Evolutionary conservation across 2,329 filamentous ascomycete genomes (phyloP).

Genomic region (Cordyceps fumosorosea): DNA sequence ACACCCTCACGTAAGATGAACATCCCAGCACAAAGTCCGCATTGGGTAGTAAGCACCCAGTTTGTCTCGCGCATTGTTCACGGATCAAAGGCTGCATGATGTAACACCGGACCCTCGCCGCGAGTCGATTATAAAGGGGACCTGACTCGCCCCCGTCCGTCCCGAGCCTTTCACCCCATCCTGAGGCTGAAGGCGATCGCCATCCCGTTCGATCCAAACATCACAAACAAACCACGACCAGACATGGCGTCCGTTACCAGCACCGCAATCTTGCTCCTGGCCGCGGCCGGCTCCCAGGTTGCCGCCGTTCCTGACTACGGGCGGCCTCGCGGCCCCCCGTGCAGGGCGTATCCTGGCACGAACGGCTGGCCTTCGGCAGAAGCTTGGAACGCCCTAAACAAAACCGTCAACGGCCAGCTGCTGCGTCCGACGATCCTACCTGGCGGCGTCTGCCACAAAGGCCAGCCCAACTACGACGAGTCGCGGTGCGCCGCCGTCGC

Average conservation of each 20-base stretch:
- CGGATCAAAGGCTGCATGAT: neutral
- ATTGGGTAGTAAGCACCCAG: neutral
- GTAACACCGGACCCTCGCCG: neutral
- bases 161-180: neutral
- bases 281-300: neutral
- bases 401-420: slow-evolving; percentile 1
- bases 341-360: slow-evolving; percentile 7
- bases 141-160: neutral
- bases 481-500: slow-evolving; percentile 21
- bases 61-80: neutral
- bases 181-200: neutral
- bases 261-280: neutral
- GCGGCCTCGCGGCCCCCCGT: neutral
- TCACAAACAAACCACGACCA: neutral
- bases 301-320: neutral
- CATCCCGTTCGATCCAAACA: too few species aligned
- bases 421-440: slow-evolving; percentile 15
- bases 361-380: neutral
- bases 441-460: slow-evolving; percentile 24
- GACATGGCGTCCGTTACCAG: neutral
- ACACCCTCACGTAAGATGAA: slow-evolving; percentile 7
- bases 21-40: neutral
- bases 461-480: slow-evolving; percentile 21
- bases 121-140: neutral
- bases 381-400: slow-evolving; percentile 4